Evolutionary conservation across 2,329 filamentous ascomycete genomes (phyloP), one percentile per base, ranked within the genome.

Genomic region (Aaosphaeria pasadenensis): DNA sequence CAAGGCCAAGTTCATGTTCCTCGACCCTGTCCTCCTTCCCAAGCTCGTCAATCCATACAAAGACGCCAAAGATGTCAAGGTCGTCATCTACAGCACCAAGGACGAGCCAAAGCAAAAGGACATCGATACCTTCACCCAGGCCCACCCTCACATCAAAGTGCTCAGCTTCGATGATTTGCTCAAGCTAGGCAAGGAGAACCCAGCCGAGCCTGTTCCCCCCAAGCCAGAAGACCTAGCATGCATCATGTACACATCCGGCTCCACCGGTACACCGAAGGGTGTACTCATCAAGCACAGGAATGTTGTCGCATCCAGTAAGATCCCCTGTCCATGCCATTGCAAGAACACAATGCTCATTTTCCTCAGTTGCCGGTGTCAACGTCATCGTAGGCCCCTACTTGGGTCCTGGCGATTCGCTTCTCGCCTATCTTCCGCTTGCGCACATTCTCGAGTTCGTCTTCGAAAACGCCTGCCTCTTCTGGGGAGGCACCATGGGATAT

Each of bases 361-460:
- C 44, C 29, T 30, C 53, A 71, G 74, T 96, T 55, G 87, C 92
- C 42, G 94, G 94, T 67, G 83, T 96, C 41, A 83, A 86, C 64
- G 81, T 81, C 39, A 85, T 89, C 52, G 85, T 97, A 42, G 88
- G 88, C 24, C 84, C 86, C 49, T 87, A 87, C 62, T 82, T 97
- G 43, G 86, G 85, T 51, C 84, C 87, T 49, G 83, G 81, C 41
- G 94, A 99, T 59, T 81, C 82, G 41, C 78, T 97, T 39, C 81
- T 99, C 41, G 90, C 91, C 24, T 99, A 97, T 71, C 83, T 99
- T 11, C 94, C 94, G 1, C 85, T 95, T 45, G 91, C 94, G 2
- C 94, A 99, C 68, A 97, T 97, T 62, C 85, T 99, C 62, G 94
- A 99, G 72, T 94, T 96, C 71, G 88, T 92, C 50, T 89, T 99